Evolutionary conservation across 768 basidiomycete genomes (phyloP).

Genomic region (Collybia sp.): DNA sequence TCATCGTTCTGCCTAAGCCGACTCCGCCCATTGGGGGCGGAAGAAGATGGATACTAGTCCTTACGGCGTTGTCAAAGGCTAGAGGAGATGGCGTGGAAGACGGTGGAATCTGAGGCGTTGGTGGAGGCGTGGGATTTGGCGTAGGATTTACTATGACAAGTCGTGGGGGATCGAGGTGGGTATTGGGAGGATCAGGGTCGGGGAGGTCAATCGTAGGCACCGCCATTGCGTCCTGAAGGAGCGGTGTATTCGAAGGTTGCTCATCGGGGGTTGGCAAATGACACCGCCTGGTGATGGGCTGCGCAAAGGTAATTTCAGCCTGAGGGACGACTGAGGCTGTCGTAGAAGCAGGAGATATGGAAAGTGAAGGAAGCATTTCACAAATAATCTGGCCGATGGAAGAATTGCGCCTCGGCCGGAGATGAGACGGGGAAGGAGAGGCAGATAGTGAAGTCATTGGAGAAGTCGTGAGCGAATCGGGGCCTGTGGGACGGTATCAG

Average conservation of each 20-base stretch:
- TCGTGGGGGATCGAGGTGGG: constrained; percentile 7
- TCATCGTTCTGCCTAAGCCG: not conserved
- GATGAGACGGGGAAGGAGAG: not conserved
- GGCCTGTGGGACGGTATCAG: not conserved
- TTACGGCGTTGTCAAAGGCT: too few relatives aligned
- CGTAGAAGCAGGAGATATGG: too few relatives aligned
- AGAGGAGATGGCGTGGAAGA: constrained; percentile 2
- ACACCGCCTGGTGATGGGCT: too few relatives aligned
- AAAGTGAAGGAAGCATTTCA: constrained; percentile 4
- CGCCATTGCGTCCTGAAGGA: not conserved
- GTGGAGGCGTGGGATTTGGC: constrained; percentile 72
- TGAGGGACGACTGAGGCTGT: too few relatives aligned
- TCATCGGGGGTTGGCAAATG: too few relatives aligned
- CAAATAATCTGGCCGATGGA: constrained; percentile 29
- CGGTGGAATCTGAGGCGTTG: constrained; percentile 75
- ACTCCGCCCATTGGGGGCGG: constrained; percentile 3
- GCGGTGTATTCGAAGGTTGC: too few relatives aligned
- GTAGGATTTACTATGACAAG: constrained; percentile 74
- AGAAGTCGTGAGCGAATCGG: not conserved
- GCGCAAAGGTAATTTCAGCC: too few relatives aligned
- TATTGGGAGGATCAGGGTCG: not conserved
- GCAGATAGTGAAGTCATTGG: not conserved
- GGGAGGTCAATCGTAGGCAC: constrained; percentile 4
- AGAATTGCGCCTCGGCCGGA: constrained; percentile 15
- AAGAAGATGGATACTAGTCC: not conserved